These are phyloP conservation scores for Gymnopilus dilepis DNA, from an alignment of 768 basidiomycete genomes.

Conservation along the genomic window DNA sequence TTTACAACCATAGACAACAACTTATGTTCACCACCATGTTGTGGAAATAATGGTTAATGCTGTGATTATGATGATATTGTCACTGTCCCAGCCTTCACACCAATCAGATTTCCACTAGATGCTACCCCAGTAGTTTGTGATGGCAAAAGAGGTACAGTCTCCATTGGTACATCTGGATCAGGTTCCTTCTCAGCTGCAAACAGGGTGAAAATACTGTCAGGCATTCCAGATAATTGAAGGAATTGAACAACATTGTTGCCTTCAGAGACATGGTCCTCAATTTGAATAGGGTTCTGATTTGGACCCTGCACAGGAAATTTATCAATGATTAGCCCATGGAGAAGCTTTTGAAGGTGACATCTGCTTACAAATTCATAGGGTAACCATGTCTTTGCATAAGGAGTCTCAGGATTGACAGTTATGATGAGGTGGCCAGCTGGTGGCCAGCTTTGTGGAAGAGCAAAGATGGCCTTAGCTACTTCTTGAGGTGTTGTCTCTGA, in stretches of 20 bases:
- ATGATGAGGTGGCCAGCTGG: slow-evolving; percentile 48
- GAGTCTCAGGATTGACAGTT: slow-evolving; percentile 45
- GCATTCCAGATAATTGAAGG: slow-evolving; percentile 51
- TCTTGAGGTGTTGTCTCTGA: slow-evolving; percentile 27
- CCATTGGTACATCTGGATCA: background rate
- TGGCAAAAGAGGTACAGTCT: background rate
- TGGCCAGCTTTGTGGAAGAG: slow-evolving; percentile 47
- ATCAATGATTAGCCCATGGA: background rate
- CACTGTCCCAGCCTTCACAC: background rate
- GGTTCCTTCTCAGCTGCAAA: slow-evolving; percentile 35
- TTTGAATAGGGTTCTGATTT: slow-evolving; percentile 21
- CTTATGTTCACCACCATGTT: background rate
- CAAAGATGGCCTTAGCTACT: slow-evolving; percentile 29
- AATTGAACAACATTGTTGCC: slow-evolving; percentile 56
- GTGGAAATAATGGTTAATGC: background rate
- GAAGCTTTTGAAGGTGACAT: background rate
- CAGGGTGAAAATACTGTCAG: slow-evolving; percentile 50
- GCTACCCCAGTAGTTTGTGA: background rate
- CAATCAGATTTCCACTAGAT: background rate
- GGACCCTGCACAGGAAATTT: slow-evolving; percentile 8
- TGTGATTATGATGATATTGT: background rate
- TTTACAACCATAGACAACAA: slow-evolving; percentile 9
- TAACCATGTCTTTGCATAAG: slow-evolving; percentile 44
- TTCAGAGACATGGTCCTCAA: slow-evolving; percentile 44
- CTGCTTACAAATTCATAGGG: slow-evolving; percentile 48